Percentiles rank a stretch among this genome's conserved stretches.
phyloP scores from a whole-genome alignment of 148 eudicot species.

The Chenopodium formosanum region DNA sequence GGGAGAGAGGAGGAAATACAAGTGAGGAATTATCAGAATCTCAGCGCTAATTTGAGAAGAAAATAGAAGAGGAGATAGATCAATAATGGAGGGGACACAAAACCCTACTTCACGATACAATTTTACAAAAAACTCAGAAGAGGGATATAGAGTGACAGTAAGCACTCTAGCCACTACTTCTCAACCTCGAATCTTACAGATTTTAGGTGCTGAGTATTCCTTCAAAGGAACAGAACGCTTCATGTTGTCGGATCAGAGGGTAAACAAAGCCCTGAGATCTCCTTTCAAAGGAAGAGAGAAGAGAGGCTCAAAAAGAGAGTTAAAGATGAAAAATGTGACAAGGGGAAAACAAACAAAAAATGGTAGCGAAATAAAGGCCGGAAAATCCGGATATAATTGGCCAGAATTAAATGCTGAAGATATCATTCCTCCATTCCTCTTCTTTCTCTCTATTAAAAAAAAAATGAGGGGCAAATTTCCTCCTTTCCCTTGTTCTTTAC shows the following conservation, averaged over 20 bases:
- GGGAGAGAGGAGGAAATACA: not conserved
- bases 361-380: slow-evolving; percentile 7
- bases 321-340: not conserved
- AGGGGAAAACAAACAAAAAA: not conserved
- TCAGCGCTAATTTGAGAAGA: not conserved
- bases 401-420: not conserved
- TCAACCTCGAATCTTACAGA: slow-evolving; percentile 13
- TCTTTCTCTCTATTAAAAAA: not conserved
- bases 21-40: not conserved
- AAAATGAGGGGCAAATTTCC: not conserved
- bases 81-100: not conserved
- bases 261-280: not conserved
- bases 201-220: slow-evolving; percentile 1
- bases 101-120: not conserved
- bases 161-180: not conserved
- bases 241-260: slow-evolving; percentile 17
- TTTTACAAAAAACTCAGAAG: not conserved
- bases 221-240: not conserved
- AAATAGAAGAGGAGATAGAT: not conserved
- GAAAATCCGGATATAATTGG: not conserved
- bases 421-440: not conserved
- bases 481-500: not conserved
- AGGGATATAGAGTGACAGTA: not conserved
- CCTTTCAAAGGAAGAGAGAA: slow-evolving; percentile 1
- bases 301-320: not conserved